Conservation (phyloP, 805 yeast species). For the Pichia thaimueangensis region DNA sequence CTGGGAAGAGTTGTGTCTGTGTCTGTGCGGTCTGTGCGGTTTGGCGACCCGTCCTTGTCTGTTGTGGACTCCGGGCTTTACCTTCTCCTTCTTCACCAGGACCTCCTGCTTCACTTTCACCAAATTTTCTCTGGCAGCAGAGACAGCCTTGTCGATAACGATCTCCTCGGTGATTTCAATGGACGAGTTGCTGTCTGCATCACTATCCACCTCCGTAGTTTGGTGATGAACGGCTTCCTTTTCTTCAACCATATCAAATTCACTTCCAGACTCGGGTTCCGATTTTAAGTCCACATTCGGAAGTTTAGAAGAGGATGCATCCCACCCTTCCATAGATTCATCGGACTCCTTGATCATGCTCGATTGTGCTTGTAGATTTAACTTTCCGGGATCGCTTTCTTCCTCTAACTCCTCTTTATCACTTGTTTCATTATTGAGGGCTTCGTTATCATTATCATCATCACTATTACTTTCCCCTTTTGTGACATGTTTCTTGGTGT, state of each 20-base stretch:
- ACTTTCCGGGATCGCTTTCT: background rate
- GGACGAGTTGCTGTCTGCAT: background rate
- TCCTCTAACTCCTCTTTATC: background rate
- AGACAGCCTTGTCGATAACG: no score
- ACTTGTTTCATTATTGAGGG: background rate
- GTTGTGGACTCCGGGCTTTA: background rate
- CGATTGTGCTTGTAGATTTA: background rate
- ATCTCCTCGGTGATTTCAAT: background rate
- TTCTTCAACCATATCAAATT: background rate
- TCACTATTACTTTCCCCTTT: slow-evolving; percentile 17
- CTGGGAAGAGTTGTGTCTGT: no score
- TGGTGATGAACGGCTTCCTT: background rate
- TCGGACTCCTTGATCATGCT: background rate
- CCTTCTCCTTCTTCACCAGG: background rate
- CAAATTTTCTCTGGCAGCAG: no score
- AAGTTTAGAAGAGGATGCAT: no score
- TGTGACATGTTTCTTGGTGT: slow-evolving; percentile 1
- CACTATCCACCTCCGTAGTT: background rate
- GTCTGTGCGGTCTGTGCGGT: background rate
- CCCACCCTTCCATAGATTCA: no score
- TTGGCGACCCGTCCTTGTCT: background rate
- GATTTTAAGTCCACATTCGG: background rate
- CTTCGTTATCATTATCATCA: slow-evolving; percentile 13
- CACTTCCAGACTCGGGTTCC: background rate
- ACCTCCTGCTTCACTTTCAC: background rate